A percentile compares a stretch with the other conserved stretches of the same genome.
phyloP scores from a whole-genome alignment of 2,329 filamentous ascomycete species.

The Fusarium falciforme region DNA sequence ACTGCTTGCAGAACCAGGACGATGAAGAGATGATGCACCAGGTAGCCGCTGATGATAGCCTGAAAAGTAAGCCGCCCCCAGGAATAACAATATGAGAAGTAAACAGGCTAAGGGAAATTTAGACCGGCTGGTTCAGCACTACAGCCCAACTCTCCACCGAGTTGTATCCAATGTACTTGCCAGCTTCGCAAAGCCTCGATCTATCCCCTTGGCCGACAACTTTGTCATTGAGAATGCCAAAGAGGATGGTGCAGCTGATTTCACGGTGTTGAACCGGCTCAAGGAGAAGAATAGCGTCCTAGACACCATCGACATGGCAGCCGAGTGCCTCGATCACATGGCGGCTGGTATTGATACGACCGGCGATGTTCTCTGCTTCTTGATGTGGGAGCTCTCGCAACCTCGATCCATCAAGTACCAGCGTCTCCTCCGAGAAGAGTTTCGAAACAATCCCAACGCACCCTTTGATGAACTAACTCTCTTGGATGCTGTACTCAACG shows the following conservation, averaged over 20 bases:
- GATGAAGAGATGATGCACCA: slow-evolving; percentile 76
- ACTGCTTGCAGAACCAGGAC: slow-evolving; percentile 65
- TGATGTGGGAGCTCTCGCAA: slow-evolving; percentile 78
- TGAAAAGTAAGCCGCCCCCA: slow-evolving; percentile 65
- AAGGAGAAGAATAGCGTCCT: slow-evolving; percentile 61
- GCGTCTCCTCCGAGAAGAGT: slow-evolving; percentile 63
- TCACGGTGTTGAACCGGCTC: slow-evolving; percentile 70
- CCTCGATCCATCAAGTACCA: slow-evolving; percentile 65
- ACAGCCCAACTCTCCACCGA: slow-evolving; percentile 64
- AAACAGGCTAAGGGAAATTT: slow-evolving; percentile 15
- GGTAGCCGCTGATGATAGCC: slow-evolving; percentile 73
- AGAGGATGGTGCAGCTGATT: slow-evolving; percentile 59
- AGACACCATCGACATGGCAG: slow-evolving; percentile 67
- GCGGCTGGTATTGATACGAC: slow-evolving; percentile 79
- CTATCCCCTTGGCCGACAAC: slow-evolving; percentile 68
- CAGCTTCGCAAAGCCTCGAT: slow-evolving; percentile 64
- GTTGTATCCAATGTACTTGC: slow-evolving; percentile 59
- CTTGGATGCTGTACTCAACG: slow-evolving; percentile 72
- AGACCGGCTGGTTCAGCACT: slow-evolving; percentile 71
- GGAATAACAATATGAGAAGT: background rate
- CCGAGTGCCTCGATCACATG: slow-evolving; percentile 79
- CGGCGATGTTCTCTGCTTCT: slow-evolving; percentile 75
- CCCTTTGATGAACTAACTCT: slow-evolving; percentile 65
- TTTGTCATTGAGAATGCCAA: slow-evolving; percentile 67
- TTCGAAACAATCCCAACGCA: slow-evolving; percentile 54